Percentiles rank a stretch among this genome's conserved stretches.
Evolutionary conservation across 805 yeast genomes (phyloP).

Genomic region (Candida nitratophila): DNA sequence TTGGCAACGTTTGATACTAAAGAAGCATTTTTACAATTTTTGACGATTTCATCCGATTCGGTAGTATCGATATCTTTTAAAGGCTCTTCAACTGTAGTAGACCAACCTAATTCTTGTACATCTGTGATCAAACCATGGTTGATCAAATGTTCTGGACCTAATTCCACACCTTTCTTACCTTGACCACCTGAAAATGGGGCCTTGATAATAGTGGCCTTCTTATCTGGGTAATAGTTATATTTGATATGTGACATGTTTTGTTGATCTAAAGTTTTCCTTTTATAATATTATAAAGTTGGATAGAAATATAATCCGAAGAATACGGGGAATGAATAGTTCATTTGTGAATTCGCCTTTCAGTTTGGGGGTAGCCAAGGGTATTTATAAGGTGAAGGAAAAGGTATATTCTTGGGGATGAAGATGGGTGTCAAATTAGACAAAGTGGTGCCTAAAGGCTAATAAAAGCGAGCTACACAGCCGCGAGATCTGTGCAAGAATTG

Average conservation of each 20-base stretch:
- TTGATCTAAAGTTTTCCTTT: neutral
- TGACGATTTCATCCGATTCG: conserved; percentile 42
- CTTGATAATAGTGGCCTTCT: conserved; percentile 59
- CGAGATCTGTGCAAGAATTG: neutral
- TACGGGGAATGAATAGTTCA: too few relatives aligned
- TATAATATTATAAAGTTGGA: too few relatives aligned
- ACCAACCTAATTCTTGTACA: conserved; percentile 69
- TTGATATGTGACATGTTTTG: conserved; percentile 12
- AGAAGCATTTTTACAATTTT: conserved; percentile 61
- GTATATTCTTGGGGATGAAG: too few relatives aligned
- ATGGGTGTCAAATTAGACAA: neutral
- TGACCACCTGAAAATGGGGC: conserved; percentile 98
- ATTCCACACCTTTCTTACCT: conserved; percentile 87
- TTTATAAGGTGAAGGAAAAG: neutral
- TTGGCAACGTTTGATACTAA: conserved; percentile 71
- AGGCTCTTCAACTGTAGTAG: conserved; percentile 44
- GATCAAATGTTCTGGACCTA: conserved; percentile 80
- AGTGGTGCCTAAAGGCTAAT: neutral
- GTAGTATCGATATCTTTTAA: conserved; percentile 41
- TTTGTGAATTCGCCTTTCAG: too few relatives aligned
- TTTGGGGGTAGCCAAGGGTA: neutral
- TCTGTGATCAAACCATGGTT: conserved; percentile 64
- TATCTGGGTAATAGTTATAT: conserved; percentile 49
- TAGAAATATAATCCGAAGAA: too few relatives aligned
- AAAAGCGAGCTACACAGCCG: neutral